Percentiles rank a stretch among this genome's conserved stretches.
phyloP scores from a whole-genome alignment of 495 filamentous ascomycete genomes.

The Pyronema domesticum region DNA sequence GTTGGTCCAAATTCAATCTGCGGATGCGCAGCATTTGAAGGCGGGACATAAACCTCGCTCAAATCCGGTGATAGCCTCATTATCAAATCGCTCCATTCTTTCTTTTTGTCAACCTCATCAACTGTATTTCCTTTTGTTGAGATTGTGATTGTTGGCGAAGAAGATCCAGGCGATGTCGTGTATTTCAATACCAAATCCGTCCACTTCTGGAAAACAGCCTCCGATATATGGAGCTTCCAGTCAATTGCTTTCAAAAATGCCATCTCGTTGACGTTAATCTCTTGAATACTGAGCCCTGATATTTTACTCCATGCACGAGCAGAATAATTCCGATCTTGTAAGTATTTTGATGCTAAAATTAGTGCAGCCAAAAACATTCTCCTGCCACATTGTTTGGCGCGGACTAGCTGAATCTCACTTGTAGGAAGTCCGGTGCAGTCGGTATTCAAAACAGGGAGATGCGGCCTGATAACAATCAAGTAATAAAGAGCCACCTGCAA shows the following conservation, averaged over 20 bases:
- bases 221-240: slow-evolving; percentile 87
- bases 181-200: slow-evolving; percentile 75
- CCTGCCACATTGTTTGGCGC: slow-evolving; percentile 86
- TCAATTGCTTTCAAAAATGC: slow-evolving; percentile 76
- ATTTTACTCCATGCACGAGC: slow-evolving; percentile 97
- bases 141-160: slow-evolving; percentile 26
- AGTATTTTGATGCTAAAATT: slow-evolving; percentile 67
- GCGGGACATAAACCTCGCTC: slow-evolving; percentile 36
- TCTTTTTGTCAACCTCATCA: slow-evolving; percentile 48
- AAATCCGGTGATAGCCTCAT: slow-evolving; percentile 61
- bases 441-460: slow-evolving; percentile 55
- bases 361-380: slow-evolving; percentile 97
- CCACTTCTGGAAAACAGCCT: slow-evolving; percentile 78
- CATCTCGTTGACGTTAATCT: slow-evolving; percentile 95
- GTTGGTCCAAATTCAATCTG: slow-evolving; percentile 19
- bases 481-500: slow-evolving; percentile 95
- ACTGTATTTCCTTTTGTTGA: too few relatives aligned
- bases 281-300: slow-evolving; percentile 68
- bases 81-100: slow-evolving; percentile 37
- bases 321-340: slow-evolving; percentile 95
- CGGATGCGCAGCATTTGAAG: slow-evolving; percentile 14
- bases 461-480: slow-evolving; percentile 77
- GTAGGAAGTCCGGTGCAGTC: slow-evolving; percentile 76
- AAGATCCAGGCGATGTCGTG: slow-evolving; percentile 43
- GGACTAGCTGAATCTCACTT: slow-evolving; percentile 50